phyloP scores from a whole-genome alignment of 1,284 basidiomycete genomes.

The Ganoderma boninense region DNA sequence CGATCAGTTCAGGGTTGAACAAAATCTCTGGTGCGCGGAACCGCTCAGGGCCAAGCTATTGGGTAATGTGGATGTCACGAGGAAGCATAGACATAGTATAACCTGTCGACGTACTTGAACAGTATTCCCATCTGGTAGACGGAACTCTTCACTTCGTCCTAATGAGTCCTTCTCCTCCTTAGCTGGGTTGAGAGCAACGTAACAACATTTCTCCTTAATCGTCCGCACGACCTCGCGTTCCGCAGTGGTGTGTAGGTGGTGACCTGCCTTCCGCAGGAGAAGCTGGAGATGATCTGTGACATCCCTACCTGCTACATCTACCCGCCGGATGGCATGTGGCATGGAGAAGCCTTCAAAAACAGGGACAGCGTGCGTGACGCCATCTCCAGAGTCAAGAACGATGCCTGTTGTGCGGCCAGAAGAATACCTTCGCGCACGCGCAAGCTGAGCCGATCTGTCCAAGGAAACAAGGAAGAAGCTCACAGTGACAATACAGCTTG shows the following conservation, averaged over 20 bases:
- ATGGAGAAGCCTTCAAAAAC: constrained; percentile 99
- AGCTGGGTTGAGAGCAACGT: constrained; percentile 88
- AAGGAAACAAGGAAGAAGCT: constrained; percentile 40
- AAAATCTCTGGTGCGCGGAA: constrained; percentile 98
- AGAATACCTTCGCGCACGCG: constrained; percentile 79
- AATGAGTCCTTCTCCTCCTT: constrained; percentile 95
- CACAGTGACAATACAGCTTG: constrained; percentile 97
- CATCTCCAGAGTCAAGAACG: constrained; percentile 98
- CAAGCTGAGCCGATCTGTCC: not conserved
- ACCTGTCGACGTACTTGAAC: constrained; percentile 71
- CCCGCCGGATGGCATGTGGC: constrained; percentile 96
- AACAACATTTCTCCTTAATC: constrained; percentile 99
- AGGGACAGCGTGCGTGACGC: constrained; percentile 98
- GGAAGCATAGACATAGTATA: not conserved
- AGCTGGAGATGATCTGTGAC: constrained; percentile 97
- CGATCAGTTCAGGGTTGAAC: constrained; percentile 97
- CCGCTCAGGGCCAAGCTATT: constrained; percentile 91
- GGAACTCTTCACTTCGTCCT: constrained; percentile 88
- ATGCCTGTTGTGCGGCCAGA: constrained; percentile 99
- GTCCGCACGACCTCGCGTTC: constrained; percentile 97
- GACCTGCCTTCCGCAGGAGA: constrained; percentile 92
- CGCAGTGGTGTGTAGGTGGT: constrained; percentile 95
- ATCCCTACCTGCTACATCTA: constrained; percentile 97
- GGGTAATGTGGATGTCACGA: not conserved
- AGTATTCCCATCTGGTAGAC: constrained; percentile 94